Percentiles rank a stretch among this genome's conserved stretches.
Conservation (phyloP, 2,329 filamentous ascomycete species). For the Fusarium transvaalense region DNA sequence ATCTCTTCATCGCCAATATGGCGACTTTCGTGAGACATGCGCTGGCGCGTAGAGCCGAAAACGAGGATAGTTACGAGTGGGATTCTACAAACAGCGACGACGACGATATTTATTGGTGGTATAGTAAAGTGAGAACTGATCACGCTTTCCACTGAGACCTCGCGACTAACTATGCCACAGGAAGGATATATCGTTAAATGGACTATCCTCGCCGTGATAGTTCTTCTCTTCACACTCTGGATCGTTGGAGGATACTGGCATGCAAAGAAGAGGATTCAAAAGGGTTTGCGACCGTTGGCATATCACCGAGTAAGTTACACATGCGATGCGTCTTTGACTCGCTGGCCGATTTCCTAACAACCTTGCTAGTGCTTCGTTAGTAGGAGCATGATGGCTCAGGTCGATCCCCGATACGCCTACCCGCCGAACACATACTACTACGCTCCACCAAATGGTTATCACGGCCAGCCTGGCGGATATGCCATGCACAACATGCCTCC, state of each 20-base stretch:
- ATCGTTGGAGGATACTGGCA: slow-evolving; percentile 77
- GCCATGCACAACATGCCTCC: slow-evolving; percentile 58
- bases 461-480: slow-evolving; percentile 45
- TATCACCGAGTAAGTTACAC: slow-evolving; percentile 74
- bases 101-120: slow-evolving; percentile 49
- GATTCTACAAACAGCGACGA: slow-evolving; percentile 21
- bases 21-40: slow-evolving; percentile 34
- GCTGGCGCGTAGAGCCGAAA: slow-evolving; percentile 36
- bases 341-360: slow-evolving; percentile 9
- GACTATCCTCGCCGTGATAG: slow-evolving; percentile 73
- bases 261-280: slow-evolving; percentile 73
- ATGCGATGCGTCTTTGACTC: slow-evolving; percentile 1
- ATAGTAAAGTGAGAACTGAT: slow-evolving; percentile 46
- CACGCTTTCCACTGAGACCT: neutral
- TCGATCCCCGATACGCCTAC: slow-evolving; percentile 64
- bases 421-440: slow-evolving; percentile 56
- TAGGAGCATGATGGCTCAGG: slow-evolving; percentile 58
- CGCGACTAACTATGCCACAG: slow-evolving; percentile 53
- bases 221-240: slow-evolving; percentile 70
- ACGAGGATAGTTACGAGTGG: slow-evolving; percentile 18
- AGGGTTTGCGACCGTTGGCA: slow-evolving; percentile 72
- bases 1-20: slow-evolving; percentile 31
- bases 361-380: slow-evolving; percentile 64
- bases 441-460: slow-evolving; percentile 53
- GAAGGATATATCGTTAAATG: slow-evolving; percentile 77